These are phyloP conservation scores for Flueggea neowawraea DNA, from an alignment of 441 rosid genomes.

Conservation along the genomic window DNA sequence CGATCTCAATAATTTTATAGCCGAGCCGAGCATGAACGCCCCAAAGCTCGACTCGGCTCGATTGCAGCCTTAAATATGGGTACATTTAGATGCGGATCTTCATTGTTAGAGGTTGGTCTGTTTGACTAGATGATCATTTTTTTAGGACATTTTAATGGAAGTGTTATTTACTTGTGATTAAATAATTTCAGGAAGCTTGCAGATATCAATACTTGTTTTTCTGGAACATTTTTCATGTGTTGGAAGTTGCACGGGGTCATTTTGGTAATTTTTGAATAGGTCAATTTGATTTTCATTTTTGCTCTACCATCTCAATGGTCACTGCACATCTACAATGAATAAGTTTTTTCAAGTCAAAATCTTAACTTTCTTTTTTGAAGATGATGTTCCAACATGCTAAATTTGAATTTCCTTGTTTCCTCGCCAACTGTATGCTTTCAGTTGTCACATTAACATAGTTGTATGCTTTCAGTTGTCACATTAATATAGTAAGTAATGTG, in stretches of 20 bases:
- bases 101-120: conserved; percentile 68
- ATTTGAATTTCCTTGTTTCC: too few relatives aligned
- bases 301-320: not conserved
- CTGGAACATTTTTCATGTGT: conserved; percentile 66
- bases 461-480: not conserved
- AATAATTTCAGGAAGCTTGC: conserved; percentile 72
- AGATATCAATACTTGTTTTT: conserved; percentile 36
- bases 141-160: conserved; percentile 5
- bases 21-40: too few relatives aligned
- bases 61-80: conserved; percentile 82
- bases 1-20: too few relatives aligned
- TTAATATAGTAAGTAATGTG: not conserved
- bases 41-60: too few relatives aligned
- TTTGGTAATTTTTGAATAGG: conserved; percentile 40
- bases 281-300: conserved; percentile 2
- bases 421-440: too few relatives aligned
- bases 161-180: not conserved
- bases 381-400: too few relatives aligned
- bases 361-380: too few relatives aligned
- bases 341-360: too few relatives aligned
- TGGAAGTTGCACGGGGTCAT: conserved; percentile 97
- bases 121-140: conserved; percentile 7
- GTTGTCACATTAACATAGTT: not conserved
- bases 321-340: not conserved
- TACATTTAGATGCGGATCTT: conserved; percentile 84